Evolutionary conservation across 164 flowering plant species (phyloP).

Genomic region (Stephania cephalantha): DNA sequence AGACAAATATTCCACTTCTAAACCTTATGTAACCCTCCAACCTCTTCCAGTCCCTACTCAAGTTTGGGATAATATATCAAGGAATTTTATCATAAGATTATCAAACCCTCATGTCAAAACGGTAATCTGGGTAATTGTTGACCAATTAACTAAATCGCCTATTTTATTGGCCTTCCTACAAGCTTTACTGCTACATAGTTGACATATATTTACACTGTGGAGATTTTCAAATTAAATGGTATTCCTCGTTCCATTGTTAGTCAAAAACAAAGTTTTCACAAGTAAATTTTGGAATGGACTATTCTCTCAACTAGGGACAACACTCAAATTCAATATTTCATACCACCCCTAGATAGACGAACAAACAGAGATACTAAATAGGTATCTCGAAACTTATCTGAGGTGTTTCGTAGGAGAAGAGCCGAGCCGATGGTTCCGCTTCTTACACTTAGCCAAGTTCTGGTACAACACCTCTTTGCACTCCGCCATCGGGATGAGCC

Average conservation of each 20-base stretch:
- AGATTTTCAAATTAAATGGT: not conserved
- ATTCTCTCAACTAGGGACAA: not conserved
- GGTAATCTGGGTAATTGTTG: not conserved
- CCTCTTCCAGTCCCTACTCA: not conserved
- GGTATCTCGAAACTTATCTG: not conserved
- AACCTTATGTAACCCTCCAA: not conserved
- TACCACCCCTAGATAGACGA: conserved; percentile 2
- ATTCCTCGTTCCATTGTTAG: not conserved
- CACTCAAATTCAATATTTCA: not conserved
- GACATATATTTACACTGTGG: not conserved
- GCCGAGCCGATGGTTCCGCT: not conserved
- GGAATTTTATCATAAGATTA: not conserved
- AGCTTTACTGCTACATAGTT: not conserved
- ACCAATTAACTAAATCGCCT: not conserved
- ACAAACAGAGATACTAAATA: not conserved
- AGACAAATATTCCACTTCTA: not conserved
- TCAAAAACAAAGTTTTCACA: not conserved
- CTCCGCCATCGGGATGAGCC: too few relatives aligned
- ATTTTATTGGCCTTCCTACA: not conserved
- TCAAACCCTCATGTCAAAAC: not conserved
- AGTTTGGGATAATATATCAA: not conserved
- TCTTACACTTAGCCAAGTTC: not conserved
- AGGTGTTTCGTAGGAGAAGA: not conserved
- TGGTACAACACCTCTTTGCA: not conserved
- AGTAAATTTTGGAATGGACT: not conserved